Conservation (phyloP, 106 monocot genomes). For the Phalaenopsis aphrodite region DNA sequence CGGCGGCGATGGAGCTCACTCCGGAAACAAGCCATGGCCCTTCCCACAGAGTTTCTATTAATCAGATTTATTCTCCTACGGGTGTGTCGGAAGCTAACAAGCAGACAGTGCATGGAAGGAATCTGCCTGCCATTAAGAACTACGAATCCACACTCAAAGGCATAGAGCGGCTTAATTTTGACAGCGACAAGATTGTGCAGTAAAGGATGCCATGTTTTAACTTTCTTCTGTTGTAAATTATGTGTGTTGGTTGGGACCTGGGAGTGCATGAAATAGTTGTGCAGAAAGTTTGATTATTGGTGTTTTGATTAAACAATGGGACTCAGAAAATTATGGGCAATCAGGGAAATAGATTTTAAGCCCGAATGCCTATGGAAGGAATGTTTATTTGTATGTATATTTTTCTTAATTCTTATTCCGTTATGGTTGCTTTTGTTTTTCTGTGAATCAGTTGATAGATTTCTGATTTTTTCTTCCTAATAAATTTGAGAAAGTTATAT, state of each 20-base stretch:
- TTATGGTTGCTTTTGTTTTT: not conserved
- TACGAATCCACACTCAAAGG: conserved; percentile 45
- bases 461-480: not conserved
- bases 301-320: no score
- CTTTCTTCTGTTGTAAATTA: not conserved
- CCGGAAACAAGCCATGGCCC: conserved; percentile 29
- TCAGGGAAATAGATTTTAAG: not conserved
- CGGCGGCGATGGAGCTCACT: conserved; percentile 17
- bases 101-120: conserved; percentile 19
- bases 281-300: not conserved
- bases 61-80: no score
- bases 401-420: not conserved
- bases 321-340: not conserved
- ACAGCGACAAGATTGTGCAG: conserved; percentile 15
- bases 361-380: not conserved
- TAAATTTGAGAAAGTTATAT: not conserved
- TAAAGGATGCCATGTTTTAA: not conserved
- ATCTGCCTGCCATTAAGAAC: conserved; percentile 21
- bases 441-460: not conserved
- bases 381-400: not conserved
- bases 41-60: conserved; percentile 25
- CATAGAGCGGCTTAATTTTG: conserved; percentile 37
- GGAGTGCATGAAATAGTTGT: not conserved
- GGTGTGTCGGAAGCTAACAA: not conserved
- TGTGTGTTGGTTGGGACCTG: not conserved